Evolutionary conservation across 2,329 filamentous ascomycete species (phyloP).

Genomic region (Trichoderma sp.): DNA sequence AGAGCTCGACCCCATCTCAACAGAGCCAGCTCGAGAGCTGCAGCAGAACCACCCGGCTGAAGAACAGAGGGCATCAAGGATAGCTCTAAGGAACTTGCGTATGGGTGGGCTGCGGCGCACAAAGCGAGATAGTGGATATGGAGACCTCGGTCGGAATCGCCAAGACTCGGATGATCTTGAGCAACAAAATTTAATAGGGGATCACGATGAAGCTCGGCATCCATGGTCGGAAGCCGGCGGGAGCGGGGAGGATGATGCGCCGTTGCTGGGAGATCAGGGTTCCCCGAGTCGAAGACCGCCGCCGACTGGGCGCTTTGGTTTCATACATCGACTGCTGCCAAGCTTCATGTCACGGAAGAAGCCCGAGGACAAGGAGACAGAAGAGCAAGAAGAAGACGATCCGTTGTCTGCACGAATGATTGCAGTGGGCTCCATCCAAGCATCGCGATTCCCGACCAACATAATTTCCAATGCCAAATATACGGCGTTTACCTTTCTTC

Average conservation of each 20-base stretch:
- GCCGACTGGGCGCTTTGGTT: slow-evolving; percentile 42
- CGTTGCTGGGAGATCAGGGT: slow-evolving; percentile 61
- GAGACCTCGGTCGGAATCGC: slow-evolving; percentile 61
- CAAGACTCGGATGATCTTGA: slow-evolving; percentile 68
- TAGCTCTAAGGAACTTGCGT: slow-evolving; percentile 72
- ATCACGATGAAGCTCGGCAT: slow-evolving; percentile 58
- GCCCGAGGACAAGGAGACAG: slow-evolving; percentile 46
- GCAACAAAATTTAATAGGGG: slow-evolving; percentile 66
- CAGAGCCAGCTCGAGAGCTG: slow-evolving; percentile 41
- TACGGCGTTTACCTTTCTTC: slow-evolving; percentile 90
- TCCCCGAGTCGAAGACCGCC: slow-evolving; percentile 38
- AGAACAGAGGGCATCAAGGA: slow-evolving; percentile 58
- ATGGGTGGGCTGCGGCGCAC: slow-evolving; percentile 65
- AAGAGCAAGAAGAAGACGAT: slow-evolving; percentile 60
- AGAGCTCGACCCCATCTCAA: slow-evolving; percentile 72
- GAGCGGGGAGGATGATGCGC: slow-evolving; percentile 69
- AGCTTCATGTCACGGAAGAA: slow-evolving; percentile 63
- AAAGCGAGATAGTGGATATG: slow-evolving; percentile 60
- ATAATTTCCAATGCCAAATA: slow-evolving; percentile 97
- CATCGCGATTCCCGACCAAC: slow-evolving; percentile 82
- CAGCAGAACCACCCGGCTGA: slow-evolving; percentile 36
- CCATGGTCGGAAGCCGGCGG: slow-evolving; percentile 64
- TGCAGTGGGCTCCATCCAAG: slow-evolving; percentile 73
- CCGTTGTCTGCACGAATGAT: slow-evolving; percentile 74
- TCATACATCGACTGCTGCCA: slow-evolving; percentile 66